A percentile compares a stretch with the other conserved stretches of the same genome.
These are phyloP conservation scores for Aspergillus sclerotiicarbonarius DNA, from an alignment of 495 filamentous ascomycete species.

Conservation along the genomic window DNA sequence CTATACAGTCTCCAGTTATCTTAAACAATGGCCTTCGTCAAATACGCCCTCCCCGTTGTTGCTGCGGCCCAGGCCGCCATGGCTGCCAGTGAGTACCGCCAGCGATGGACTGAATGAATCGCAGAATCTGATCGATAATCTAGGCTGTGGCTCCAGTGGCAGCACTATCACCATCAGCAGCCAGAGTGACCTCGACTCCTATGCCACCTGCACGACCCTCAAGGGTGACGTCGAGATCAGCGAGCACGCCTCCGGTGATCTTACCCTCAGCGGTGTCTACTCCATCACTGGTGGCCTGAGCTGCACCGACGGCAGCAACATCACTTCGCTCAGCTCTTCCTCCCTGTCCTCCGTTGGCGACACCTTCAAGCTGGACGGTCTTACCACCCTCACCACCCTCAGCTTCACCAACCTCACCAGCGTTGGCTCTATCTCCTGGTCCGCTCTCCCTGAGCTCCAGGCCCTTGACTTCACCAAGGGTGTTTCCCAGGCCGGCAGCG, in stretches of 20 bases:
- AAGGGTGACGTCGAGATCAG: constrained; percentile 69
- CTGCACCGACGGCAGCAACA: constrained; percentile 53
- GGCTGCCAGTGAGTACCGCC: constrained; percentile 48
- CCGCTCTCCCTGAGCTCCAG: constrained; percentile 69
- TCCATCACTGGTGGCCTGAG: constrained; percentile 68
- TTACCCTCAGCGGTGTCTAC: constrained; percentile 47
- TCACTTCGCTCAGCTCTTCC: constrained; percentile 55
- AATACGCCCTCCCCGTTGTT: constrained; percentile 71
- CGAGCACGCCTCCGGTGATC: constrained; percentile 44
- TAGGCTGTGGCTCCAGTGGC: constrained; percentile 30
- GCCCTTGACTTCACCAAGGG: constrained; percentile 61
- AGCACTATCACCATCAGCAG: constrained; percentile 57
- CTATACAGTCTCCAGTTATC: constrained; percentile 11
- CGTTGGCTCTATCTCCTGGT: constrained; percentile 66
- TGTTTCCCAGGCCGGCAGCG: constrained; percentile 59
- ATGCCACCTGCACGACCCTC: constrained; percentile 65
- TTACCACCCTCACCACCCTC: constrained; percentile 64
- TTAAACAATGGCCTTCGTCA: constrained; percentile 68
- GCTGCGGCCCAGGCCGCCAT: constrained; percentile 62
- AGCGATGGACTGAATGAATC: not conserved
- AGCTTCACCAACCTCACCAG: constrained; percentile 58
- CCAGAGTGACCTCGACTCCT: constrained; percentile 67
- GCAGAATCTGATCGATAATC: constrained; percentile 7
- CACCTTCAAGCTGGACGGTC: constrained; percentile 61
- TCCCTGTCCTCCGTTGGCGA: constrained; percentile 53